Evolutionary conservation across 192 early-diverging fungal species (phyloP).

Genomic region (Umbelopsis vinacea): DNA sequence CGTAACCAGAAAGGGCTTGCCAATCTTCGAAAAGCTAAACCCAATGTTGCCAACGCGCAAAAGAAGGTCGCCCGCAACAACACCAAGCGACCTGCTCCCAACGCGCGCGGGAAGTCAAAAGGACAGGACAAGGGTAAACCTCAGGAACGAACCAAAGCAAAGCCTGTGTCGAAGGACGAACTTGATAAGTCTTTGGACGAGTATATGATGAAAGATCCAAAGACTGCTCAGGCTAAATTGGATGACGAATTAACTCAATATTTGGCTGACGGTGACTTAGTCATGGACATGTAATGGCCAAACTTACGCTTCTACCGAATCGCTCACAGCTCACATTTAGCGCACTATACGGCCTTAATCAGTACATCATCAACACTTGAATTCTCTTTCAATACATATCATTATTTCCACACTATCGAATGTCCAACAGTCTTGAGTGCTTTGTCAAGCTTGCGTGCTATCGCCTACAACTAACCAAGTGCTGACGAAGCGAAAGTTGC

Average conservation of each 20-base stretch:
- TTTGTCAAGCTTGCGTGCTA: background rate
- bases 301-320: background rate
- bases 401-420: background rate
- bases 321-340: background rate
- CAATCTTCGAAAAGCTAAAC: background rate
- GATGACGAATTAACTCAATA: conserved; percentile 41
- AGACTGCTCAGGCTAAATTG: conserved; percentile 32
- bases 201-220: conserved; percentile 46
- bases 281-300: conserved; percentile 1
- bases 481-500: conserved; percentile 8
- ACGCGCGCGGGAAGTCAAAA: background rate
- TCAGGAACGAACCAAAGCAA: conserved; percentile 11
- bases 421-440: conserved; percentile 3
- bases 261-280: conserved; percentile 29
- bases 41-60: background rate
- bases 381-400: conserved; percentile 19
- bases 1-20: background rate
- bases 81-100: background rate
- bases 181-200: conserved; percentile 36
- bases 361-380: conserved; percentile 5
- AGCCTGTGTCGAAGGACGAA: conserved; percentile 24
- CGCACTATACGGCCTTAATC: background rate
- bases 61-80: background rate
- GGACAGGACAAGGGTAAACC: background rate
- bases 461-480: background rate